A percentile compares a stretch with the other conserved stretches of the same genome.
phyloP scores from a whole-genome alignment of 129 eudicot genomes.

The Dittrichia graveolens region DNA sequence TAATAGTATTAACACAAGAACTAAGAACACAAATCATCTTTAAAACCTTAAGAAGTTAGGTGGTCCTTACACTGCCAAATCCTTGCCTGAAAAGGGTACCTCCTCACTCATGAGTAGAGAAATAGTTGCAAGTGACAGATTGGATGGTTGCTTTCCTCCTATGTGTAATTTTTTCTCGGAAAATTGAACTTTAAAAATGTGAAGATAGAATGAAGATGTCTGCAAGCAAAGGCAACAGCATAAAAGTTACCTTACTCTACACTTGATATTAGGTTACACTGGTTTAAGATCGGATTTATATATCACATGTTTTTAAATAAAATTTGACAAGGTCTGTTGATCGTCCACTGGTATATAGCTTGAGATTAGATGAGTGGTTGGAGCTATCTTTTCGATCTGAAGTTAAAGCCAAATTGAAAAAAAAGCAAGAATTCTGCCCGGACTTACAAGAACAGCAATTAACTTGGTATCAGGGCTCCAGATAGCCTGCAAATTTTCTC shows the following conservation, averaged over 20 bases:
- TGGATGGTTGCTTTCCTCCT: slow-evolving; percentile 93
- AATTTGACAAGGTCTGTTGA: no score
- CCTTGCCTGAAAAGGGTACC: slow-evolving; percentile 69
- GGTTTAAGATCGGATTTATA: no score
- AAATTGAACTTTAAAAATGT: slow-evolving; percentile 78
- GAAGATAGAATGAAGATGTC: slow-evolving; percentile 88
- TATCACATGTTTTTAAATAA: no score
- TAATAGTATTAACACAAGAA: slow-evolving; percentile 12
- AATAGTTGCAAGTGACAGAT: slow-evolving; percentile 64
- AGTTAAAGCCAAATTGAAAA: neutral
- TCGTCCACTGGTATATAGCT: no score
- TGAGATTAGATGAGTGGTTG: no score
- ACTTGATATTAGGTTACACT: neutral
- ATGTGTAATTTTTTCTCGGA: slow-evolving; percentile 70
- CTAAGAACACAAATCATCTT: neutral
- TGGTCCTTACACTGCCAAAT: slow-evolving; percentile 61
- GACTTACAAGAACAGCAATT: slow-evolving; percentile 86
- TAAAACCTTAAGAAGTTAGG: slow-evolving; percentile 21
- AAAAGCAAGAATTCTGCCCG: slow-evolving; percentile 14
- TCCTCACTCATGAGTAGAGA: slow-evolving; percentile 79
- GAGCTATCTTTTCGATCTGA: no score
- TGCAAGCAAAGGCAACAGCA: slow-evolving; percentile 52
- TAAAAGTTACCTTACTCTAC: slow-evolving; percentile 15
- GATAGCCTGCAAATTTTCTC: slow-evolving; percentile 87
- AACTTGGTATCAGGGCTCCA: slow-evolving; percentile 91